Conservation (phyloP, 257 asterid species). For the Haberlea rhodopensis region DNA sequence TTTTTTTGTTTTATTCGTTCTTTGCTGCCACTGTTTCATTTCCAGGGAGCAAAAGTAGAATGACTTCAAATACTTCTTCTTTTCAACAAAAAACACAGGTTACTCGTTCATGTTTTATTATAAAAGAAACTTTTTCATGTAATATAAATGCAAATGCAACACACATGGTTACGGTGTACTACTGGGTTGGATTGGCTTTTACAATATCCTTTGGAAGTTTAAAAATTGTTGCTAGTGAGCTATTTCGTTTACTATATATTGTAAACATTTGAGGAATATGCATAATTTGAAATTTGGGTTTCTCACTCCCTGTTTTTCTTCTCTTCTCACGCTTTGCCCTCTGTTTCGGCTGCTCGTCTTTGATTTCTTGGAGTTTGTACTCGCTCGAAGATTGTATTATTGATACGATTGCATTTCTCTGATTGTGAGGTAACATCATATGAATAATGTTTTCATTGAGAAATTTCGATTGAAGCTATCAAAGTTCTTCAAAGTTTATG, state of each 20-base stretch:
- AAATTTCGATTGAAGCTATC: too few species aligned
- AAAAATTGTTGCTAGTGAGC: too few species aligned
- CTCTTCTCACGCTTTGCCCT: neutral
- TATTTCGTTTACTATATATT: too few species aligned
- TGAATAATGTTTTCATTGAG: too few species aligned
- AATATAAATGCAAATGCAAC: neutral
- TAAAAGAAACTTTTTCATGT: neutral
- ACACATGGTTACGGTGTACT: neutral
- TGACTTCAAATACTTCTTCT: neutral
- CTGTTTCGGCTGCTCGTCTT: neutral
- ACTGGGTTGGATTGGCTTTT: too few species aligned
- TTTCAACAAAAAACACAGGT: too few species aligned
- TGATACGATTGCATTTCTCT: too few species aligned
- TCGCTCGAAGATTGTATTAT: neutral
- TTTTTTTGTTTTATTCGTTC: too few species aligned
- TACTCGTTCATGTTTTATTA: neutral
- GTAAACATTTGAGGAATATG: neutral
- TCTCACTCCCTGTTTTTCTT: neutral
- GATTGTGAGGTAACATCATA: too few species aligned
- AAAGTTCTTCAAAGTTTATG: too few species aligned
- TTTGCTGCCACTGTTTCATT: neutral
- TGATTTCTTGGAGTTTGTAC: neutral
- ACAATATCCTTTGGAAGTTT: too few species aligned
- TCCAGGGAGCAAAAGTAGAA: neutral
- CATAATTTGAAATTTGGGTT: neutral